Percentiles rank a stretch among this genome's conserved stretches.
phyloP scores from a whole-genome alignment of 768 basidiomycete genomes.

The Podaxis mareebaensis region DNA sequence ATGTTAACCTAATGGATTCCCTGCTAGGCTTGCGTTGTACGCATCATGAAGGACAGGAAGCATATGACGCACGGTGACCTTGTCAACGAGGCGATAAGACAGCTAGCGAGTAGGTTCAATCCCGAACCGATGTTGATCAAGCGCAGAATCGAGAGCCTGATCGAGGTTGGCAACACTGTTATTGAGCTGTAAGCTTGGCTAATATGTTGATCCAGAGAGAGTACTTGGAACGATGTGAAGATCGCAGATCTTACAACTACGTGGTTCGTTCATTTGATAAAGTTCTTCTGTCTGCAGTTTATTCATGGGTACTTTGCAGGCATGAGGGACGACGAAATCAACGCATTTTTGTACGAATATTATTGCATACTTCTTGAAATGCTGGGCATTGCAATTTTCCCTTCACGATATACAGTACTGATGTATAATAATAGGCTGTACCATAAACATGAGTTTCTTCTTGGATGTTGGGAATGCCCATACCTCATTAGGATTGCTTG shows the following conservation, averaged over 20 bases:
- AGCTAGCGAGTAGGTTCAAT: slow-evolving; percentile 80
- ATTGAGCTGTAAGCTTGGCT: slow-evolving; percentile 1
- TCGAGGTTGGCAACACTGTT: slow-evolving; percentile 64
- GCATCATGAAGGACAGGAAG: slow-evolving; percentile 97
- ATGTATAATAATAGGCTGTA: slow-evolving; percentile 9
- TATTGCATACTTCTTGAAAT: not conserved
- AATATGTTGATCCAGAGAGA: slow-evolving; percentile 63
- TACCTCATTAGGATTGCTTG: no score
- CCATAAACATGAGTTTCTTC: not conserved
- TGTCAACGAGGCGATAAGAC: slow-evolving; percentile 86
- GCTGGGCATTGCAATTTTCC: not conserved
- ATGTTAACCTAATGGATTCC: not conserved
- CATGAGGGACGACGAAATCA: slow-evolving; percentile 11
- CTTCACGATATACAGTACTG: slow-evolving; percentile 2
- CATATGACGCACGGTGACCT: slow-evolving; percentile 86
- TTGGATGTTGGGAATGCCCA: not conserved
- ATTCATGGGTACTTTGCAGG: slow-evolving; percentile 10
- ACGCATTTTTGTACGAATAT: slow-evolving; percentile 4
- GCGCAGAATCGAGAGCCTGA: slow-evolving; percentile 88
- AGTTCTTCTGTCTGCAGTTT: not conserved
- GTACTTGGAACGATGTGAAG: slow-evolving; percentile 88
- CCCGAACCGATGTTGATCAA: slow-evolving; percentile 89
- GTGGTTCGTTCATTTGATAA: slow-evolving; percentile 36
- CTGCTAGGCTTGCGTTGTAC: slow-evolving; percentile 91
- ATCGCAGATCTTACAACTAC: slow-evolving; percentile 88